Percentiles rank a stretch among this genome's conserved stretches.
Conservation (phyloP, 2,329 filamentous ascomycete genomes). For the Cercospora citrullina region DNA sequence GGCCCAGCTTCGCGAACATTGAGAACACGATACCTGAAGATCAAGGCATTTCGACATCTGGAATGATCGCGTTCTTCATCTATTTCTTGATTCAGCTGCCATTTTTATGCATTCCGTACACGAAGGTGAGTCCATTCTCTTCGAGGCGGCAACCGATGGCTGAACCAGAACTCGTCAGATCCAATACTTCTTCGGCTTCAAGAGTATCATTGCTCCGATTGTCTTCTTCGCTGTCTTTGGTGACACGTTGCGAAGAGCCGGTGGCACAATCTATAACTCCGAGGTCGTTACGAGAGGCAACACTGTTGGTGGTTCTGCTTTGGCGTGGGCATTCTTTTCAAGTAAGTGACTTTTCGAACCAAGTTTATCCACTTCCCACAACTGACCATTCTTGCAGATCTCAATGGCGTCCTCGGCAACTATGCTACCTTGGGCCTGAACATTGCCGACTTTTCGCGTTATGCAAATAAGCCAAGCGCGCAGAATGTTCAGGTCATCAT, state of each 20-base stretch:
- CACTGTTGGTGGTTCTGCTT: slow-evolving; percentile 32
- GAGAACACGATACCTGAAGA: slow-evolving; percentile 52
- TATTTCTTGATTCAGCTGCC: slow-evolving; percentile 57
- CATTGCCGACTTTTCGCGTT: slow-evolving; percentile 39
- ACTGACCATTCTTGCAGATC: slow-evolving; percentile 30
- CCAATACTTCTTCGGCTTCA: slow-evolving; percentile 41
- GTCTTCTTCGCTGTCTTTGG: slow-evolving; percentile 38
- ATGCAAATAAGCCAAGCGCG: slow-evolving; percentile 35
- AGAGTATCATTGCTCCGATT: slow-evolving; percentile 43
- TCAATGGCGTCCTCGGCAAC: slow-evolving; percentile 35
- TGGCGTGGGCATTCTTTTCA: slow-evolving; percentile 36
- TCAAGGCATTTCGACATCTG: slow-evolving; percentile 56
- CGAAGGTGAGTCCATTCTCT: slow-evolving; percentile 26
- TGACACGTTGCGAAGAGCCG: slow-evolving; percentile 35
- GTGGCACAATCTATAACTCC: slow-evolving; percentile 35
- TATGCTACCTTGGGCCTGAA: slow-evolving; percentile 40
- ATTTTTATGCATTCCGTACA: slow-evolving; percentile 56
- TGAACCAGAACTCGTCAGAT: slow-evolving; percentile 13
- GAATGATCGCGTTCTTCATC: slow-evolving; percentile 58
- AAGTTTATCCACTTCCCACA: no score
- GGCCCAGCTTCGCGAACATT: slow-evolving; percentile 57
- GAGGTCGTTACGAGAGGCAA: slow-evolving; percentile 36
- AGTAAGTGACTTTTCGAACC: background rate
- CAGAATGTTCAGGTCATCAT: slow-evolving; percentile 39
- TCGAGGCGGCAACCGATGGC: background rate